Conservation (phyloP, 331 rosid genomes). For the Malus hybrid region DNA sequence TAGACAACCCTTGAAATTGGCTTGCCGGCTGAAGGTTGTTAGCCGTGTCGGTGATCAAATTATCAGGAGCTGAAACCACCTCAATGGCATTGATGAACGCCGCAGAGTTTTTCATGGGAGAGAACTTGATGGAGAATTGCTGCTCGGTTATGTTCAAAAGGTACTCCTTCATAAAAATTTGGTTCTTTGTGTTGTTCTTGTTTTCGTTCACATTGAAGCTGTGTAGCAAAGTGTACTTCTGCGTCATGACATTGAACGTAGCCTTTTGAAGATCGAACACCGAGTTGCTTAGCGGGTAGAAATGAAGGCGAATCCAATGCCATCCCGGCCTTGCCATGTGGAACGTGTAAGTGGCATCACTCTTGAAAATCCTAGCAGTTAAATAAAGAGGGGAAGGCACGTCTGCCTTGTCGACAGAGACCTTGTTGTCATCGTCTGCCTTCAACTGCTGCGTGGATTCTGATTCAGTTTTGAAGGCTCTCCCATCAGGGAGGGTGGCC, state of each 20-base stretch:
- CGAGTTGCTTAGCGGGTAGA: slow-evolving; percentile 11
- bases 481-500: slow-evolving; percentile 16
- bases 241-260: slow-evolving; percentile 21
- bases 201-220: slow-evolving; percentile 16
- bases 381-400: slow-evolving; percentile 15
- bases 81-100: slow-evolving; percentile 30
- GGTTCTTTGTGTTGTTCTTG: not conserved
- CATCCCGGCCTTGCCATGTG: slow-evolving; percentile 24
- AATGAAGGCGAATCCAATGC: slow-evolving; percentile 32
- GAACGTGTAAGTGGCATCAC: slow-evolving; percentile 24
- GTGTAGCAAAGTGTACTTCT: slow-evolving; percentile 21
- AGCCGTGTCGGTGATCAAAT: slow-evolving; percentile 6
- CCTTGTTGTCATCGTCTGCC: slow-evolving; percentile 20
- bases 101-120: slow-evolving; percentile 21
- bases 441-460: slow-evolving; percentile 4
- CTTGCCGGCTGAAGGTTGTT: slow-evolving; percentile 15
- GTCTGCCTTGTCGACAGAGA: slow-evolving; percentile 2
- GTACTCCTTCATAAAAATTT: slow-evolving; percentile 18
- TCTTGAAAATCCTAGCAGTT: slow-evolving; percentile 18
- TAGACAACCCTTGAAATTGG: slow-evolving; percentile 7
- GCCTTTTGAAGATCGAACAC: slow-evolving; percentile 24
- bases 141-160: slow-evolving; percentile 22
- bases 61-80: slow-evolving; percentile 35
- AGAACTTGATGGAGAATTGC: slow-evolving; percentile 21
- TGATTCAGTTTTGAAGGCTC: slow-evolving; percentile 21